A percentile compares a stretch with the other conserved stretches of the same genome.
phyloP scores from a whole-genome alignment of 2,329 filamentous ascomycete genomes.

The Penicillium paneum region DNA sequence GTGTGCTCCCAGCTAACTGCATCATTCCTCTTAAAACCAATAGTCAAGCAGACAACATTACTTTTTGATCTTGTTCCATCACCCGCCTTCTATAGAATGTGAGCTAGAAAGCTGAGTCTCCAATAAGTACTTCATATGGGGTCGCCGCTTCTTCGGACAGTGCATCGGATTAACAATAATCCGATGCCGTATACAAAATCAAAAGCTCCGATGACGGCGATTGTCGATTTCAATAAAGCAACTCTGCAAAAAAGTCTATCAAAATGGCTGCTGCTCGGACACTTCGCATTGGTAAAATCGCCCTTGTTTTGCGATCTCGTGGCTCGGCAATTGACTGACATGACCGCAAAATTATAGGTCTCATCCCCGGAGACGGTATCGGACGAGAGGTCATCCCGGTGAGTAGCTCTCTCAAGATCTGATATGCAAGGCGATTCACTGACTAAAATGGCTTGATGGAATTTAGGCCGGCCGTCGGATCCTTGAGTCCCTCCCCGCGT shows the following conservation, averaged over 20 bases:
- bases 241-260: constrained; percentile 19
- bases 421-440: constrained; percentile 8
- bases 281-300: constrained; percentile 62
- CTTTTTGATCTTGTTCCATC: neutral
- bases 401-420: constrained; percentile 19
- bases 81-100: neutral
- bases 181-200: constrained; percentile 23
- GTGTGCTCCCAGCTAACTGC: neutral
- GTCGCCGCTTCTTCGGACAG: constrained; percentile 18
- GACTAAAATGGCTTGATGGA: constrained; percentile 11
- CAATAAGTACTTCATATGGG: neutral
- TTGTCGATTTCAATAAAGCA: constrained; percentile 18
- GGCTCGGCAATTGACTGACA: constrained; percentile 12
- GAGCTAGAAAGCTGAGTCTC: neutral
- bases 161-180: constrained; percentile 21
- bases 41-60: neutral
- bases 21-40: neutral
- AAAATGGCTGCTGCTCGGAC: constrained; percentile 56
- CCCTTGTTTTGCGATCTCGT: neutral
- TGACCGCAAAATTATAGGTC: constrained; percentile 55
- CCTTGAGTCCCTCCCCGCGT: constrained; percentile 88
- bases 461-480: constrained; percentile 71
- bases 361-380: constrained; percentile 97
- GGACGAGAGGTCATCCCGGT: constrained; percentile 95
- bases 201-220: constrained; percentile 34